phyloP scores from a whole-genome alignment of 345 rosid genomes.

The Salix arbutifolia region DNA sequence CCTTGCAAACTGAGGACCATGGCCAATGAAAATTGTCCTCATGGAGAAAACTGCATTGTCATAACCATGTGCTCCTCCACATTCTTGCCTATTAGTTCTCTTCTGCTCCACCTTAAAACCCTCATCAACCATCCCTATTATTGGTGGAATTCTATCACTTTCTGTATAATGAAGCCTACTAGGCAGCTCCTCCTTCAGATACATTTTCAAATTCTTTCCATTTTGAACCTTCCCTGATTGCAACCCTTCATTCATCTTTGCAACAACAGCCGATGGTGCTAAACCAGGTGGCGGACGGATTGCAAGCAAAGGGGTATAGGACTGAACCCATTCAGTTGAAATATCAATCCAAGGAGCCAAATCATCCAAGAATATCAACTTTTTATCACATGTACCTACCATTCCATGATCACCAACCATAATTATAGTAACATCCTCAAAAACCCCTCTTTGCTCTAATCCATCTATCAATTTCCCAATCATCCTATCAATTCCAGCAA shows the following conservation, averaged over 20 bases:
- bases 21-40: slow-evolving; percentile 88
- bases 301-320: slow-evolving; percentile 65
- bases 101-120: slow-evolving; percentile 76
- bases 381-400: slow-evolving; percentile 92
- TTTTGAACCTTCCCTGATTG: slow-evolving; percentile 68
- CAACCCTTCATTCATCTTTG: slow-evolving; percentile 80
- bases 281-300: slow-evolving; percentile 61
- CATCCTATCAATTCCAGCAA: slow-evolving; percentile 58
- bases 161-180: slow-evolving; percentile 64
- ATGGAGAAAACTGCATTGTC: slow-evolving; percentile 86
- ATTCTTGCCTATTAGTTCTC: slow-evolving; percentile 48
- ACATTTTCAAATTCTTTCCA: slow-evolving; percentile 65
- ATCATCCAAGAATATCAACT: slow-evolving; percentile 65
- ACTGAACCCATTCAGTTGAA: slow-evolving; percentile 68
- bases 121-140: slow-evolving; percentile 70
- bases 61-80: slow-evolving; percentile 93
- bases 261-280: slow-evolving; percentile 43
- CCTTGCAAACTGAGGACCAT: slow-evolving; percentile 72
- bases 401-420: slow-evolving; percentile 98
- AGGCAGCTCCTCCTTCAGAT: slow-evolving; percentile 82
- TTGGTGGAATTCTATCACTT: slow-evolving; percentile 71
- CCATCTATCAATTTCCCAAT: slow-evolving; percentile 77
- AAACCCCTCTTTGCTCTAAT: slow-evolving; percentile 70
- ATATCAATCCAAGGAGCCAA: slow-evolving; percentile 67
- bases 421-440: slow-evolving; percentile 77